Base-by-base conservation (phyloP, 306 rosid genomes). In the Herpetospermum pedunculosum region DNA sequence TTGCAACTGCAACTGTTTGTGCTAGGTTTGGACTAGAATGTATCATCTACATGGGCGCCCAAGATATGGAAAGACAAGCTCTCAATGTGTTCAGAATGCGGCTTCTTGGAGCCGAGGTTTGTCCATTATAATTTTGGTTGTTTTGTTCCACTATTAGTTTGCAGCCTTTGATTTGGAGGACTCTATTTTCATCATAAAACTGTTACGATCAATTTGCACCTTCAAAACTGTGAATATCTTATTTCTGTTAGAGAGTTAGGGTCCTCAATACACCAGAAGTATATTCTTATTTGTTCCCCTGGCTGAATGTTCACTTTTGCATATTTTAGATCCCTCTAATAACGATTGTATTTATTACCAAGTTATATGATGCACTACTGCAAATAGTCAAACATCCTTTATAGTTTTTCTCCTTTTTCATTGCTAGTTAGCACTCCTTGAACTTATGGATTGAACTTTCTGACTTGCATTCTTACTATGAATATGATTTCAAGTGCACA, bases 31-130 rank as follows among this genome's bases (percentile, higher is more conserved):
- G 97, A 25, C 77, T 94, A 81, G 82, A 88, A 23, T 94, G 98
- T 80, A 82, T 94, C 57, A 82, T 94, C 81, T 94, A 91, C 78
- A 94, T 91, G 98, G 98, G 98, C 2, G 98, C 98, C 5, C 97
- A 91, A 76, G 97, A 94, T 76, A 94, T 94, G 98, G 98, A 91
- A 67, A 88, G 98, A 70, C 98, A 94, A 72, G 77, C 98, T 0
- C 98, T 94, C 57, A 94, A 94, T 84, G 98, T 91, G 65, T 94
- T 94, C 86, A 85, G 98, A 77, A 91, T 94, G 98, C 88, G 82
- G 55, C 98, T 94, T 74, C 97, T 94, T 58, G 98, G 98, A 53
- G 98, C 98, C 13, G 97, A 94, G 98, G 98, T 94, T 83, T 73
- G 80, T 79, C 44, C 8, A 19, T 68, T 69, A 60, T 76, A 64